phyloP scores from a whole-genome alignment of 805 yeast genomes.

The Kuraishia hungarica region DNA sequence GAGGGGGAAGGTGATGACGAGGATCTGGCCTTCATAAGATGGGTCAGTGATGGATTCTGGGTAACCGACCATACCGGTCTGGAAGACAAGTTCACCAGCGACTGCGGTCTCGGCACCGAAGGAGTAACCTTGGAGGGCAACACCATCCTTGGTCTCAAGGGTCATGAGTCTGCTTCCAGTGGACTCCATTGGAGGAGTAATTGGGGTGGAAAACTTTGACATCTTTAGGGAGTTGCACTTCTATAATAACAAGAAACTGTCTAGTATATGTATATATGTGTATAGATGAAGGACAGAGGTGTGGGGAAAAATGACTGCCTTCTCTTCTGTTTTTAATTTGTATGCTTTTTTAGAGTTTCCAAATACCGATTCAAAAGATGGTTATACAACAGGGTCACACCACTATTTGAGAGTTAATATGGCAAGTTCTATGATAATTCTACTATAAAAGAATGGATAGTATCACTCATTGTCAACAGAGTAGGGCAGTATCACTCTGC shows the following conservation, averaged over 20 bases:
- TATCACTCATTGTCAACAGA: no score
- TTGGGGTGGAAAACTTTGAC: conserved; percentile 61
- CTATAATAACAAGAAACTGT: neutral
- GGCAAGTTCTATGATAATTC: neutral
- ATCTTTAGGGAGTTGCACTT: neutral
- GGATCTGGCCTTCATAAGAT: conserved; percentile 94
- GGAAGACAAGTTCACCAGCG: conserved; percentile 98
- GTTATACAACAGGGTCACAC: neutral
- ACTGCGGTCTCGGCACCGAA: conserved; percentile 86
- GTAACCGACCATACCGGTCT: conserved; percentile 99
- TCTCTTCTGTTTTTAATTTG: neutral
- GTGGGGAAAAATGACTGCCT: neutral
- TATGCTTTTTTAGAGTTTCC: neutral
- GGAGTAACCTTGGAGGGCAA: conserved; percentile 86
- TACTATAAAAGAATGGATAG: neutral
- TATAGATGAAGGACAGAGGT: neutral
- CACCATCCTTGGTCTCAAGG: conserved; percentile 82
- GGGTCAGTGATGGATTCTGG: conserved; percentile 98
- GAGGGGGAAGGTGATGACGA: conserved; percentile 92
- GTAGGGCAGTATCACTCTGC: no score
- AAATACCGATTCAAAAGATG: neutral
- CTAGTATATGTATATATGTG: neutral
- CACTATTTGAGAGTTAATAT: neutral
- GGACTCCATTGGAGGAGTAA: conserved; percentile 83
- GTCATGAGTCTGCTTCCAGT: conserved; percentile 79